A percentile compares a stretch with the other conserved stretches of the same genome.
Conservation (phyloP, 2,329 filamentous ascomycete genomes). For the Pseudogymnoascus sp. region DNA sequence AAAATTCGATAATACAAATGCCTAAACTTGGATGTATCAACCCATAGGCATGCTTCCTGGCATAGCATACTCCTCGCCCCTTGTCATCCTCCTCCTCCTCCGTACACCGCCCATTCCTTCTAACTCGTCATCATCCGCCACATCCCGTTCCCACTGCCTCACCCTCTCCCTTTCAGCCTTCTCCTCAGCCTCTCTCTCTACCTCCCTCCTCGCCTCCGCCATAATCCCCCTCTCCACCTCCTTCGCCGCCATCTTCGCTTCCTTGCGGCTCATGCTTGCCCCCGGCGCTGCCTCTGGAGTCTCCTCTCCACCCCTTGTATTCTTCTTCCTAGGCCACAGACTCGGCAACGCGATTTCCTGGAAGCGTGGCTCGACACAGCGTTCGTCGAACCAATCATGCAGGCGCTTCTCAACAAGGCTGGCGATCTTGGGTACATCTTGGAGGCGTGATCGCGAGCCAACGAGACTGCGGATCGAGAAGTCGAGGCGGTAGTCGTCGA, state of each 20-base stretch:
- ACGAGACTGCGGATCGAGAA: slow-evolving; percentile 73
- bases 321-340: slow-evolving; percentile 77
- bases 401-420: slow-evolving; percentile 72
- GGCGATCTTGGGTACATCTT: slow-evolving; percentile 83
- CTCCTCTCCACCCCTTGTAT: slow-evolving; percentile 66
- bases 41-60: slow-evolving; percentile 29
- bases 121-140: slow-evolving; percentile 1
- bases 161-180: slow-evolving; percentile 28
- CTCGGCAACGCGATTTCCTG: slow-evolving; percentile 79
- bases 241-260: slow-evolving; percentile 42
- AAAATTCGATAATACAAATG: background rate
- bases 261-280: slow-evolving; percentile 44
- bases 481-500: slow-evolving; percentile 79
- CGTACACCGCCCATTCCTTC: slow-evolving; percentile 9
- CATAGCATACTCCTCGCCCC: slow-evolving; percentile 29
- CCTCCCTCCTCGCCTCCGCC: slow-evolving; percentile 32
- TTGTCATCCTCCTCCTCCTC: slow-evolving; percentile 27
- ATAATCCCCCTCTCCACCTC: slow-evolving; percentile 42
- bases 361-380: slow-evolving; percentile 76
- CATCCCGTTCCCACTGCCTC: slow-evolving; percentile 15
- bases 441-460: slow-evolving; percentile 68
- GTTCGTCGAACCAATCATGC: slow-evolving; percentile 82
- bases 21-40: background rate
- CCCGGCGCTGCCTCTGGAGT: slow-evolving; percentile 29
- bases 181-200: slow-evolving; percentile 17